phyloP scores from a whole-genome alignment of 352 stramenopile species.

The Salisapilia sapeloensis region DNA sequence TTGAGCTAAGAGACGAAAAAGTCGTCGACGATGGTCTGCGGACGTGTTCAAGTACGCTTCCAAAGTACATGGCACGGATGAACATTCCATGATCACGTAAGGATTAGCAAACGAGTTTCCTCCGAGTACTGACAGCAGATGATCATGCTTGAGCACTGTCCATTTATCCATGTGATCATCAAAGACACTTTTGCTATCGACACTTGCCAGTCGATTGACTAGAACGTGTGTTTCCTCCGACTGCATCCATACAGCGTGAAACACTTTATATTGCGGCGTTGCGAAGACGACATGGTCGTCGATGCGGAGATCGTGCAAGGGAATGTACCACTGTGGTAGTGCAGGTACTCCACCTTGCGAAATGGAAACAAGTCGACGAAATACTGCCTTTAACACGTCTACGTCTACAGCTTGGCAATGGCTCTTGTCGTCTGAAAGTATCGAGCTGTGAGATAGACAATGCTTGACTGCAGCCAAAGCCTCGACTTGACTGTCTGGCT shows the following conservation, averaged over 20 bases:
- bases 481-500: too few species aligned
- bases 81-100: constrained; percentile 35
- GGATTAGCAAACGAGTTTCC: constrained; percentile 19
- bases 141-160: constrained; percentile 15
- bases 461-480: too few species aligned
- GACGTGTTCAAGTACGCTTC: constrained; percentile 31
- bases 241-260: constrained; percentile 6
- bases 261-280: constrained; percentile 2
- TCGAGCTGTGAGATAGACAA: too few species aligned
- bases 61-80: constrained; percentile 18
- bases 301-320: constrained; percentile 2
- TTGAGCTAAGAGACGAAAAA: constrained; percentile 26
- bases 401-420: too few species aligned
- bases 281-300: neutral
- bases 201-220: constrained; percentile 35
- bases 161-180: constrained; percentile 4
- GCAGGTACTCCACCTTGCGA: constrained; percentile 1
- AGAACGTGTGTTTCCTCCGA: constrained; percentile 7
- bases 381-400: constrained; percentile 2
- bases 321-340: constrained; percentile 4
- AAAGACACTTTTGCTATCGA: constrained; percentile 1
- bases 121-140: constrained; percentile 34
- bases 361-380: constrained; percentile 2
- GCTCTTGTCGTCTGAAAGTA: too few species aligned
- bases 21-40: constrained; percentile 14